Percentiles rank a stretch among this genome's conserved stretches.
Conservation (phyloP, 768 basidiomycete species). For the Calocybe cyanea region DNA sequence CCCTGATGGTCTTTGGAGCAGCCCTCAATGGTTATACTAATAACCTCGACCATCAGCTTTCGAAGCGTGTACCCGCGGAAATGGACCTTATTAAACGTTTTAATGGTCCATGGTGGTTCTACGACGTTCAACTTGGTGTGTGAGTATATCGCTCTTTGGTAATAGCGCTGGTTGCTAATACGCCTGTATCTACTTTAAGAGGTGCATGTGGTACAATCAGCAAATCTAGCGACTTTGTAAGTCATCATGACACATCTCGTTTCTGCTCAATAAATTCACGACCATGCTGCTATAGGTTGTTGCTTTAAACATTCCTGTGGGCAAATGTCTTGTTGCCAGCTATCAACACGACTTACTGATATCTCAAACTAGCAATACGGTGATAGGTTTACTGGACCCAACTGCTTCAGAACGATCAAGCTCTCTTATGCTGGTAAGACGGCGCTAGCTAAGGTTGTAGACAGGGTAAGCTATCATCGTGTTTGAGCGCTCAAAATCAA, state of each 20-base stretch:
- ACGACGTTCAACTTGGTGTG: slow-evolving; percentile 36
- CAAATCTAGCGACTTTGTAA: slow-evolving; percentile 22
- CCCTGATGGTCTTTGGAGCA: too few species aligned
- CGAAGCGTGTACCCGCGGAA: too few species aligned
- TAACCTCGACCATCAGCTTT: too few species aligned
- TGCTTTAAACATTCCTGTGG: slow-evolving; percentile 29
- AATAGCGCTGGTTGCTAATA: not conserved
- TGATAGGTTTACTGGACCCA: slow-evolving; percentile 55
- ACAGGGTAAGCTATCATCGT: slow-evolving; percentile 39
- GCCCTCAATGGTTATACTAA: too few species aligned
- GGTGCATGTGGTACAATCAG: slow-evolving; percentile 29
- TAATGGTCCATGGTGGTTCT: too few species aligned
- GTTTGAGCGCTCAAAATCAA: too few species aligned
- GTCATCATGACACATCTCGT: slow-evolving; percentile 6
- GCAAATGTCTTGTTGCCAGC: slow-evolving; percentile 18
- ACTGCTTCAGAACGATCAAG: slow-evolving; percentile 59
- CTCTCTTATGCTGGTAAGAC: slow-evolving; percentile 62
- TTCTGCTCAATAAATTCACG: not conserved
- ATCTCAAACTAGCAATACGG: slow-evolving; percentile 60
- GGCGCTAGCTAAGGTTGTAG: slow-evolving; percentile 54
- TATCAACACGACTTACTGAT: not conserved
- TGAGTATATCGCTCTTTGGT: slow-evolving; percentile 13
- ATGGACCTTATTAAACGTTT: too few species aligned
- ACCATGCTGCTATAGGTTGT: slow-evolving; percentile 22
- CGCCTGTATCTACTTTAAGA: slow-evolving; percentile 8